These are phyloP conservation scores for Cephalotrichum gorgonifer DNA, from an alignment of 2,329 filamentous ascomycete genomes.

Conservation along the genomic window DNA sequence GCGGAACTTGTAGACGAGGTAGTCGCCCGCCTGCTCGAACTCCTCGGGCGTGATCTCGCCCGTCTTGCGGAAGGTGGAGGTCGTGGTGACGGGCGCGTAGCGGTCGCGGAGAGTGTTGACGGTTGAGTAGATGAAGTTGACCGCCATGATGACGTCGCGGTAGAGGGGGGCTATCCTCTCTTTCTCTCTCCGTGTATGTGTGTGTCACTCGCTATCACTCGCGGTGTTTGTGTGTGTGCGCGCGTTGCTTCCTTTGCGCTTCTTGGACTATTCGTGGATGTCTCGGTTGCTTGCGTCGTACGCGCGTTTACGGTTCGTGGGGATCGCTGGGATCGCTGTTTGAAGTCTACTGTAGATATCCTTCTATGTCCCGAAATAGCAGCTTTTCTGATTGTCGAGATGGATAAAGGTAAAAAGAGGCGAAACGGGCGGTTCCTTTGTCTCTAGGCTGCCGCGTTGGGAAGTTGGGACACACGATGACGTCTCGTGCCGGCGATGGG, in stretches of 20 bases:
- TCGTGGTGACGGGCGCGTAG: constrained; percentile 80
- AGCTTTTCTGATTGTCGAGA: no score
- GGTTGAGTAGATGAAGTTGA: constrained; percentile 89
- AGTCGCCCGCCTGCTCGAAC: constrained; percentile 91
- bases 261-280: not conserved
- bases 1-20: constrained; percentile 97
- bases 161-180: no score
- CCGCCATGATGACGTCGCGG: constrained; percentile 24
- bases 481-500: no score
- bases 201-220: no score
- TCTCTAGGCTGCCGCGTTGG: no score
- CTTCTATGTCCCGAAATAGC: no score
- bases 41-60: constrained; percentile 97
- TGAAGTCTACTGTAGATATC: no score
- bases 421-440: no score
- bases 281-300: not conserved
- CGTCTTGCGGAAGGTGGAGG: constrained; percentile 84
- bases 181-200: not conserved
- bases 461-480: no score
- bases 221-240: not conserved
- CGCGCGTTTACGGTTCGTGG: no score
- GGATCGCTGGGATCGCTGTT: no score
- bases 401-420: no score
- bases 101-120: constrained; percentile 87
- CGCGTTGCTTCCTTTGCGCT: not conserved